phyloP scores from a whole-genome alignment of 2,329 filamentous ascomycete species.

The Chaetomium olivaceum region DNA sequence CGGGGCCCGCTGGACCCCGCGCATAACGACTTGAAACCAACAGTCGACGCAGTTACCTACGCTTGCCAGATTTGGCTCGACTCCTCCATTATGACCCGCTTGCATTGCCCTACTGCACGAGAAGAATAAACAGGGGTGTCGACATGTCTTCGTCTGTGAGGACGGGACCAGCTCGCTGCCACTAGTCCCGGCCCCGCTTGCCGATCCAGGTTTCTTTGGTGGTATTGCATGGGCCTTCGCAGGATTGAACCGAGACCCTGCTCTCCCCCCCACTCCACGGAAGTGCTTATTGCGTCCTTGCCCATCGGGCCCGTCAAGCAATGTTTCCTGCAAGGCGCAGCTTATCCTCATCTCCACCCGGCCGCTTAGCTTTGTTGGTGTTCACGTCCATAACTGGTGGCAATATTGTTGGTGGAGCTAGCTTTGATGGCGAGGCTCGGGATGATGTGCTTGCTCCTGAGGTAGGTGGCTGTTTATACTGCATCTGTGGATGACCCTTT shows the following conservation, averaged over 20 bases:
- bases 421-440: background rate
- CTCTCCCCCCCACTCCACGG: background rate
- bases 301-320: background rate
- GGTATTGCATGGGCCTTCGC: background rate
- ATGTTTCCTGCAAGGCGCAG: background rate
- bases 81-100: background rate
- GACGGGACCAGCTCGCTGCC: background rate
- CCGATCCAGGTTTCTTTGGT: background rate
- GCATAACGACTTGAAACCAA: background rate
- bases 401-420: background rate
- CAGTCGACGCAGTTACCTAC: background rate
- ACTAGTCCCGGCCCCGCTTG: background rate
- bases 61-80: background rate
- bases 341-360: background rate
- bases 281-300: background rate
- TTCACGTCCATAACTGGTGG: background rate
- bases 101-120: constrained; percentile 1
- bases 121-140: background rate
- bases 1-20: background rate
- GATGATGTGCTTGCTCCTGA: background rate
- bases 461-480: too few relatives aligned
- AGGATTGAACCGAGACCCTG: background rate
- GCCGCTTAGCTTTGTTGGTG: background rate
- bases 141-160: background rate
- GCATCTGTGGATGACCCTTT: background rate